Conservation (phyloP, 1,284 basidiomycete genomes). For the Leccinum huronense region DNA sequence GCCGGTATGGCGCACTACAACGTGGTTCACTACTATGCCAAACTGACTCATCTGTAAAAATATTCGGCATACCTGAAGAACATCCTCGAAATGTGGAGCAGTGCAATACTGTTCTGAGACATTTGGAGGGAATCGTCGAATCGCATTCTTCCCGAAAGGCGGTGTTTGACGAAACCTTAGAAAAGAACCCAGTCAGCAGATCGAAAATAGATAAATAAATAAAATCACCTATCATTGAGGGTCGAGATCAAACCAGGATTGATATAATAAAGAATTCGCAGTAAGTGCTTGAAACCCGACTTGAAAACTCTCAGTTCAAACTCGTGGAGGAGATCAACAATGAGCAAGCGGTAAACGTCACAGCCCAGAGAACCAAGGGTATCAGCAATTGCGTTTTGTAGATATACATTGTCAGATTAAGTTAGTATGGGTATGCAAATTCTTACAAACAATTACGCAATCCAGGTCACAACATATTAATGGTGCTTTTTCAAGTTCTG, state of each 20-base stretch:
- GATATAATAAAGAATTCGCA: not conserved
- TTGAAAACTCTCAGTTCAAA: not conserved
- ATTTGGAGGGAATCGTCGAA: not conserved
- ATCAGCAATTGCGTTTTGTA: not conserved
- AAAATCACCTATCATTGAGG: not conserved
- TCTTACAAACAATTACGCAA: too few relatives aligned
- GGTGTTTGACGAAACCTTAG: not conserved
- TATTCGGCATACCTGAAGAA: not conserved
- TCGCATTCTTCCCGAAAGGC: not conserved
- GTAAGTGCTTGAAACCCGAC: not conserved
- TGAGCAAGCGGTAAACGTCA: not conserved
- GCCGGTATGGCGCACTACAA: constrained; percentile 29
- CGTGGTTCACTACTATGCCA: not conserved
- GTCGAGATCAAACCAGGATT: not conserved
- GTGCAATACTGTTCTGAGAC: not conserved
- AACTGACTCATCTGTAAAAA: too few relatives aligned
- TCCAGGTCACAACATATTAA: too few relatives aligned
- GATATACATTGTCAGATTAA: too few relatives aligned
- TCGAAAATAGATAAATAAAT: too few relatives aligned
- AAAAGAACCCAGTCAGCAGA: too few relatives aligned
- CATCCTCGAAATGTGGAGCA: not conserved
- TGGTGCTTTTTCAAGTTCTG: too few relatives aligned
- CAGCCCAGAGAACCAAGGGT: not conserved
- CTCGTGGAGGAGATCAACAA: not conserved
- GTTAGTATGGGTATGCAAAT: too few relatives aligned